These are phyloP conservation scores for Starmerella lactis-condensi DNA, from an alignment of 805 yeast species.

Conservation along the genomic window DNA sequence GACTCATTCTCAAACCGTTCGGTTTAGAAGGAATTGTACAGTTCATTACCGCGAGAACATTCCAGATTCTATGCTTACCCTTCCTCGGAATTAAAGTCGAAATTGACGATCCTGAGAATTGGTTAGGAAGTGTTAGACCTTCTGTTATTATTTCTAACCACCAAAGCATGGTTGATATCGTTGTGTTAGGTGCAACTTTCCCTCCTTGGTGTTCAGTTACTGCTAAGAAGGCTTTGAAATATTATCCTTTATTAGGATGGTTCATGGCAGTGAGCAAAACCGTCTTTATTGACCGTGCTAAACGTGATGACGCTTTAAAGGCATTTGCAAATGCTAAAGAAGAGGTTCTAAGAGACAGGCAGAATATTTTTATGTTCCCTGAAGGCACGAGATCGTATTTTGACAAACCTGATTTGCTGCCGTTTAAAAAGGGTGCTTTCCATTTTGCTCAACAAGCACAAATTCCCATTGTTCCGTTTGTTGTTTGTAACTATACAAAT, in stretches of 20 bases:
- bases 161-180: slow-evolving; percentile 74
- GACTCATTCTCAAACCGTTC: slow-evolving; percentile 41
- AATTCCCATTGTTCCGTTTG: slow-evolving; percentile 76
- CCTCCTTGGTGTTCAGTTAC: slow-evolving; percentile 83
- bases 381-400: slow-evolving; percentile 91
- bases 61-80: slow-evolving; percentile 41
- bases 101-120: slow-evolving; percentile 40
- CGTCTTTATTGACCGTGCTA: slow-evolving; percentile 70
- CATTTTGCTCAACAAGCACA: slow-evolving; percentile 87
- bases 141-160: slow-evolving; percentile 75
- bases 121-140: slow-evolving; percentile 34
- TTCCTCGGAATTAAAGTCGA: slow-evolving; percentile 53
- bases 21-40: slow-evolving; percentile 73
- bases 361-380: slow-evolving; percentile 79
- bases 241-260: slow-evolving; percentile 88
- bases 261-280: slow-evolving; percentile 85
- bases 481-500: slow-evolving; percentile 68
- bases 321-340: slow-evolving; percentile 55
- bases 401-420: slow-evolving; percentile 47
- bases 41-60: slow-evolving; percentile 75
- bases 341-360: slow-evolving; percentile 40
- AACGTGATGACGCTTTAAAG: slow-evolving; percentile 52
- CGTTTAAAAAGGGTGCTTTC: slow-evolving; percentile 95
- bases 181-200: slow-evolving; percentile 64
- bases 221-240: slow-evolving; percentile 68